Conservation (phyloP, 805 yeast genomes). For the Candida maesae region DNA sequence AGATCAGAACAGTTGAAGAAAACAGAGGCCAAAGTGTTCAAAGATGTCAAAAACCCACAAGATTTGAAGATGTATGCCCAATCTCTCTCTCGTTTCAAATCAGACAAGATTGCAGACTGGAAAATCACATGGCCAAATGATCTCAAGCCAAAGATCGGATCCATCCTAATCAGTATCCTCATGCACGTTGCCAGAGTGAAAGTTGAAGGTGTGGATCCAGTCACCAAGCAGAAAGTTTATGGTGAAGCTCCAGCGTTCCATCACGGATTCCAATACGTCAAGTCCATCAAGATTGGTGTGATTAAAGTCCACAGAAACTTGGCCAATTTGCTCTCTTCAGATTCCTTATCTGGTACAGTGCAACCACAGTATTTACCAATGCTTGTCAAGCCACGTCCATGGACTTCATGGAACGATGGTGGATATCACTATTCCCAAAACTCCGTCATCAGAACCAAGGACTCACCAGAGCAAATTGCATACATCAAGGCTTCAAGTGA, state of each 20-base stretch:
- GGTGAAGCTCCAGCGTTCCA: constrained; percentile 88
- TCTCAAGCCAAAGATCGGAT: constrained; percentile 71
- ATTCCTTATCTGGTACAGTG: constrained; percentile 56
- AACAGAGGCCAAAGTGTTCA: constrained; percentile 52
- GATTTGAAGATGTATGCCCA: constrained; percentile 25
- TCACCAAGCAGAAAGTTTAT: constrained; percentile 58
- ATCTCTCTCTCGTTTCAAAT: constrained; percentile 31
- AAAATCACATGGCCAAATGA: constrained; percentile 52
- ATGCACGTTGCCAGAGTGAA: constrained; percentile 79
- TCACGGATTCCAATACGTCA: constrained; percentile 79
- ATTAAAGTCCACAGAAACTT: constrained; percentile 70
- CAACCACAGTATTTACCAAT: constrained; percentile 90
- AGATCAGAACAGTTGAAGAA: constrained; percentile 62
- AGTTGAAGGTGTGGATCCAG: constrained; percentile 79
- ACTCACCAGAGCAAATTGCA: constrained; percentile 85
- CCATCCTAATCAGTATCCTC: constrained; percentile 68
- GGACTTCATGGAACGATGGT: constrained; percentile 81
- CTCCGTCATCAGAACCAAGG: constrained; percentile 69
- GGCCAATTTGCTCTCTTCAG: constrained; percentile 62
- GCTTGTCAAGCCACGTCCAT: constrained; percentile 86
- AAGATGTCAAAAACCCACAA: constrained; percentile 42
- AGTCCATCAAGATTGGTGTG: constrained; percentile 79
- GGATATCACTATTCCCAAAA: constrained; percentile 72
- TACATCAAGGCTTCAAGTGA: constrained; percentile 83
- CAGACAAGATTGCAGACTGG: constrained; percentile 33